phyloP scores from a whole-genome alignment of 1,139 yeast species.

The Saccharomyces pastorianus region DNA sequence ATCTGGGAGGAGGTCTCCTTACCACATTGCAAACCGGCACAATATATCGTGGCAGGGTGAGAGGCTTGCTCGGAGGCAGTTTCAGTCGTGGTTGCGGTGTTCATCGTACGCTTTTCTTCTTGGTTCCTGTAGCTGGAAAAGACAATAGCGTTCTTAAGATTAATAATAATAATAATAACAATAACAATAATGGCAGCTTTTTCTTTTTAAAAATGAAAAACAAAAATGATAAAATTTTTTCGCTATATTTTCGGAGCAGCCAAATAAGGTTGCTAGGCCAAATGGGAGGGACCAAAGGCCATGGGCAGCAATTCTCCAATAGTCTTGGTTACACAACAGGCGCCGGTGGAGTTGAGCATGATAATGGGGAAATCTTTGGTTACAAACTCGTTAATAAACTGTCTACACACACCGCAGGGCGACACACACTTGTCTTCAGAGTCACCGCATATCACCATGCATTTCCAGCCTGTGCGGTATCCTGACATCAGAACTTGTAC shows the following conservation, averaged over 20 bases:
- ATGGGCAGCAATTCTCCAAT: conserved; percentile 66
- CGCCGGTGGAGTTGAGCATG: conserved; percentile 53
- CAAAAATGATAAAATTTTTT: neutral
- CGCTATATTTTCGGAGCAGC: neutral
- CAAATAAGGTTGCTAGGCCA: neutral
- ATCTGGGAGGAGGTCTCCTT: conserved; percentile 65
- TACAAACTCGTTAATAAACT: conserved; percentile 70
- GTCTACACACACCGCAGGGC: conserved; percentile 95
- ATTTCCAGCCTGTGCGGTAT: conserved; percentile 21
- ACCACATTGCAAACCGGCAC: conserved; percentile 79
- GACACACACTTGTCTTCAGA: conserved; percentile 51
- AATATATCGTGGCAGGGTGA: conserved; percentile 27
- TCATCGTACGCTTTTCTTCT: conserved; percentile 2
- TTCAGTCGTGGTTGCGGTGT: neutral
- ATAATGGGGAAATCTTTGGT: conserved; percentile 41
- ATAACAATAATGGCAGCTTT: neutral
- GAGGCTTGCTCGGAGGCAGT: neutral
- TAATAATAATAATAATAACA: neutral
- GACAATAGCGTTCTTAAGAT: neutral
- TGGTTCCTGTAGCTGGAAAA: conserved; percentile 3
- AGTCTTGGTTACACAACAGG: conserved; percentile 36
- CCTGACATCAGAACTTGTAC: conserved; percentile 46
- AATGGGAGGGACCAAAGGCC: conserved; percentile 65
- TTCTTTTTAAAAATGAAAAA: neutral
- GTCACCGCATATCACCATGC: conserved; percentile 55